Evolutionary conservation across 148 eudicot genomes (phyloP), one percentile per base, ranked within the genome.

Genomic region (Silene uniflora): DNA sequence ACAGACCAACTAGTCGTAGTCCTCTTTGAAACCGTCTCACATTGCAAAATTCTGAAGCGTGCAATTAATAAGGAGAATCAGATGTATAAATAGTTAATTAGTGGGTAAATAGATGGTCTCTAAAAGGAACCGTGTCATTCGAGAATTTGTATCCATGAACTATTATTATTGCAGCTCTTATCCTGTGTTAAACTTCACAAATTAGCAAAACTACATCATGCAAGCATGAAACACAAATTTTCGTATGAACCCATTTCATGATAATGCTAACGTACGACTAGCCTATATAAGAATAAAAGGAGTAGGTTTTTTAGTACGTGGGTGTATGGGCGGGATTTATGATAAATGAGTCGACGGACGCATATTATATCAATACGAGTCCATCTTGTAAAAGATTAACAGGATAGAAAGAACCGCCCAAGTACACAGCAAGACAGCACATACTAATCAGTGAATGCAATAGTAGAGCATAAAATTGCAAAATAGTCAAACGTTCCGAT

Each of bases 401-500:
- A 39, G 44, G 44, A 39, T 39, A 56, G 6, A 72, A 17, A 10
- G 49, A 35, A 59, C 65, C 39, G n/a, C 7, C 27, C n/a, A n/a
- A 62, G 11, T 44, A 67, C 54, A 42, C 18, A 62, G 18, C 21
- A 60, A 11, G 44, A 6, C 44, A 39, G 44, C 44, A 55, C 10
- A 8, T 4, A 44, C 22, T 52, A 14, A 24, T 19, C 35, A 24
- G n/a, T 24, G 10, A n/a, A 18, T 6, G 11, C 17, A 62, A 22
- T 14, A 39, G 49, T 61, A 22, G 14, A 62, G 25, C 13, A 25
- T 21, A 64, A 21, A 23, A 23, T 44, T 16, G 5, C 17, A 39
- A 21, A 60, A 52, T 12, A 65, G 71, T 75, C 71, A 65, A 54
- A 3, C 39, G 19, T 67, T 54, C 66, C 65, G 63, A 35, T 10